Evolutionary conservation across 1,284 basidiomycete species (phyloP).

Genomic region (Pterulicium gracile): DNA sequence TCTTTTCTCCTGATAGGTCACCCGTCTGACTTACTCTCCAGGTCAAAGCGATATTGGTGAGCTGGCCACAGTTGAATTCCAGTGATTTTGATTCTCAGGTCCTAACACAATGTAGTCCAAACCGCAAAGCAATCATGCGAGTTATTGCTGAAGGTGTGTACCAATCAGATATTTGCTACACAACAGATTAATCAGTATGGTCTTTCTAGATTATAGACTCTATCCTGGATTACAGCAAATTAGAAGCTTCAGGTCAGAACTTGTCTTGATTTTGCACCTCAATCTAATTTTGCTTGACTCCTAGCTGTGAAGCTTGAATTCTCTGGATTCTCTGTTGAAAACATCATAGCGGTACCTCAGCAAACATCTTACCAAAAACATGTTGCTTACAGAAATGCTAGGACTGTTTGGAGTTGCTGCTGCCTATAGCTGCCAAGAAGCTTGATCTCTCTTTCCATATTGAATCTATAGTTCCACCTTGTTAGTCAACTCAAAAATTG

Average conservation of each 20-base stretch:
- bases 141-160: constrained; percentile 45
- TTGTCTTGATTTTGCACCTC: neutral
- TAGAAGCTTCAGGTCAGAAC: constrained; percentile 51
- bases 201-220: constrained; percentile 65
- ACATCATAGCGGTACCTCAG: constrained; percentile 47
- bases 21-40: constrained; percentile 11
- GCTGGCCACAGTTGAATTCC: constrained; percentile 8
- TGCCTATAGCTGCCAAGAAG: constrained; percentile 63
- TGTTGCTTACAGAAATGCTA: constrained; percentile 15
- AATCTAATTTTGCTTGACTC: constrained; percentile 6
- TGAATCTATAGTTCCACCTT: constrained; percentile 48
- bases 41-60: constrained; percentile 59
- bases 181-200: neutral
- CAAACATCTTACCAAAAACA: neutral
- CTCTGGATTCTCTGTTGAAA: constrained; percentile 56
- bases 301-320: constrained; percentile 57
- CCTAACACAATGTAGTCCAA: constrained; percentile 34
- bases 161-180: neutral
- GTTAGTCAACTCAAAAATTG: constrained; percentile 22
- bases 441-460: constrained; percentile 63
- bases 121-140: constrained; percentile 69
- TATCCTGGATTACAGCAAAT: constrained; percentile 63
- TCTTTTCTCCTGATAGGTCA: neutral
- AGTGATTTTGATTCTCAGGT: neutral
- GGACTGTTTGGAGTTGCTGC: constrained; percentile 65